Evolutionary conservation across 805 yeast genomes (phyloP).

Genomic region (Kurtzmaniella cleridarum): DNA sequence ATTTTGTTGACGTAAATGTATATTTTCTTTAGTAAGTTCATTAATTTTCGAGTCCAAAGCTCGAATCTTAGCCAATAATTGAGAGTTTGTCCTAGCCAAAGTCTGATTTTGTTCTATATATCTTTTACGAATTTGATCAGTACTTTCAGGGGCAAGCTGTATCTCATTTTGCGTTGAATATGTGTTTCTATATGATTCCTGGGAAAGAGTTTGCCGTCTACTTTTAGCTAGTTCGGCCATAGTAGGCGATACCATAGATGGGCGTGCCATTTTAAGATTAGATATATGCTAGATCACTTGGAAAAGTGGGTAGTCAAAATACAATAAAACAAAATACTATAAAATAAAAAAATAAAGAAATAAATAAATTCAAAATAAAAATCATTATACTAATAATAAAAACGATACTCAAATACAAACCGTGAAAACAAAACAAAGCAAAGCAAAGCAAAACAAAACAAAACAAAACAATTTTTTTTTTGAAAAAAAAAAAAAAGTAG

Average conservation of each 20-base stretch:
- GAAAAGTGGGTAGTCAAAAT: neutral
- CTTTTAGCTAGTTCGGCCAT: constrained; percentile 9
- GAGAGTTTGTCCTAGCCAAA: constrained; percentile 56
- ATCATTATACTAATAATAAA: too few species aligned
- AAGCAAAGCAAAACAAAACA: too few species aligned
- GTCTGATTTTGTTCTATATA: constrained; percentile 47
- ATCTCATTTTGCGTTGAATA: neutral
- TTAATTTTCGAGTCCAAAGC: constrained; percentile 49
- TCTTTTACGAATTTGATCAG: constrained; percentile 21
- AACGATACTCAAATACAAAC: too few species aligned
- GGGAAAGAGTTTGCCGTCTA: constrained; percentile 2
- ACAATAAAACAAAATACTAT: neutral
- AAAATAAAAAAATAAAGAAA: neutral
- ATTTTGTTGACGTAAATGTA: constrained; percentile 32
- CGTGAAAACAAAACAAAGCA: too few species aligned
- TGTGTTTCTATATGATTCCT: neutral
- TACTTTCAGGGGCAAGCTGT: neutral
- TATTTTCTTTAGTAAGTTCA: constrained; percentile 47
- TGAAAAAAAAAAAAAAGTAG: too few species aligned
- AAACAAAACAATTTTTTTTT: too few species aligned
- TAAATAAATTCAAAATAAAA: neutral
- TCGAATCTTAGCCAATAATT: constrained; percentile 44
- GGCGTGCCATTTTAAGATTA: constrained; percentile 12
- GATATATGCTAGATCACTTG: too few species aligned
- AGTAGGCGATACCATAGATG: constrained; percentile 12